Conservation (phyloP, 106 monocot species). For the Allium cepa region DNA sequence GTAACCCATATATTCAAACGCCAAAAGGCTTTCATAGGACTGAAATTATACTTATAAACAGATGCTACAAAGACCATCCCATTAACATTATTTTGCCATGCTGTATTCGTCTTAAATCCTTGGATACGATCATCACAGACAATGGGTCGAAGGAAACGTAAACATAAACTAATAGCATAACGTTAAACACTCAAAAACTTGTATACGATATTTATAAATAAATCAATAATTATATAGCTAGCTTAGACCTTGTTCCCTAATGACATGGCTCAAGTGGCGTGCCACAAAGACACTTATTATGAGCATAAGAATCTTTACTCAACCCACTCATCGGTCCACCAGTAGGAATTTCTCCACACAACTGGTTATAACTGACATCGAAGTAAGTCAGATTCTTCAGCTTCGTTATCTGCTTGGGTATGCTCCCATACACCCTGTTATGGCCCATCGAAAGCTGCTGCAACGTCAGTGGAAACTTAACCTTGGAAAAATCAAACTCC, state of each 20-base stretch:
- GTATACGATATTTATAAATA: too few species aligned
- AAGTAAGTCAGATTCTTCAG: background rate
- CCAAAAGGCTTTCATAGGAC: too few species aligned
- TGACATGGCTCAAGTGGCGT: background rate
- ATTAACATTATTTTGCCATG: too few species aligned
- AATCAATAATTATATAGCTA: too few species aligned
- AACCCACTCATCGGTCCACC: background rate
- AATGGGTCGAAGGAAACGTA: too few species aligned
- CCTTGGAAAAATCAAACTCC: constrained; percentile 33
- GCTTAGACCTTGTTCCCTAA: background rate
- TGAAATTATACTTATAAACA: too few species aligned
- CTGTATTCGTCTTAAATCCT: too few species aligned
- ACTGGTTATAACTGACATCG: constrained; percentile 9
- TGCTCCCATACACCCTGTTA: constrained; percentile 32
- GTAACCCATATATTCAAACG: too few species aligned
- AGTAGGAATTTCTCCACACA: constrained; percentile 8
- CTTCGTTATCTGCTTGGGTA: constrained; percentile 15
- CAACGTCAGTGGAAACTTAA: constrained; percentile 20
- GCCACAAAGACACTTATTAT: constrained; percentile 2
- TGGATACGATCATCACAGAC: too few species aligned
- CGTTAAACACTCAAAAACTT: too few species aligned
- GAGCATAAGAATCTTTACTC: background rate
- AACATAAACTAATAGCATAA: too few species aligned
- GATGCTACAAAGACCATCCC: too few species aligned
- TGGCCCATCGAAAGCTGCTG: constrained; percentile 35